These are phyloP conservation scores for Salvia splendens DNA, from an alignment of 257 asterid species.

Conservation along the genomic window DNA sequence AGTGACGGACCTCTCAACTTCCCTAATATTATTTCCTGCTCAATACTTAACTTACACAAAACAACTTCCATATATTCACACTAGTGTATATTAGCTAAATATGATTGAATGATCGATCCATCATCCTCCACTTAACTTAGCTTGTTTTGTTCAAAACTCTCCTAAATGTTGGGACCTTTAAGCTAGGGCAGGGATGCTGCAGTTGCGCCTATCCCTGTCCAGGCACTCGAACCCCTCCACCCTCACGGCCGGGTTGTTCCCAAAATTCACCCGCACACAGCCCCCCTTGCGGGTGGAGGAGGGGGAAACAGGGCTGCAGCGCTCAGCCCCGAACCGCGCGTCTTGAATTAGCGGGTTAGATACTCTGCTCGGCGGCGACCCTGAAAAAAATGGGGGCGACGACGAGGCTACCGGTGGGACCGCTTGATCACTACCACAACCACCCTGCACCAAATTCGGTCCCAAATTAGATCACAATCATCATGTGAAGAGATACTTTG, in stretches of 20 bases:
- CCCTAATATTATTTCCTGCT: slow-evolving; percentile 39
- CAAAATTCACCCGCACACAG: slow-evolving; percentile 76
- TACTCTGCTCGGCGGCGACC: slow-evolving; percentile 99
- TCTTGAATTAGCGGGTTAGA: slow-evolving; percentile 99
- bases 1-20: slow-evolving; percentile 27
- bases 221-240: slow-evolving; percentile 95
- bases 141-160: neutral
- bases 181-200: slow-evolving; percentile 94
- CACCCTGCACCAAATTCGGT: slow-evolving; percentile 49
- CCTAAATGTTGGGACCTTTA: slow-evolving; percentile 14
- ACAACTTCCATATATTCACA: slow-evolving; percentile 44
- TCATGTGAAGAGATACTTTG: too few species aligned
- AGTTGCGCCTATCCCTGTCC: slow-evolving; percentile 80
- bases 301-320: slow-evolving; percentile 58
- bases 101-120: slow-evolving; percentile 25
- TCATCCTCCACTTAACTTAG: neutral
- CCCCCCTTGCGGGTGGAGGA: slow-evolving; percentile 64
- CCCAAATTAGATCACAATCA: slow-evolving; percentile 6
- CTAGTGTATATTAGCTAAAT: slow-evolving; percentile 32
- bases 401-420: slow-evolving; percentile 65
- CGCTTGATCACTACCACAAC: slow-evolving; percentile 53
- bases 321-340: slow-evolving; percentile 73
- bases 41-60: slow-evolving; percentile 42
- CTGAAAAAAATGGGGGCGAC: slow-evolving; percentile 88
- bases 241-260: slow-evolving; percentile 85